Evolutionary conservation across 148 eudicot genomes (phyloP), one percentile per base, ranked within the genome.

Genomic region (Talinum fruticosum): DNA sequence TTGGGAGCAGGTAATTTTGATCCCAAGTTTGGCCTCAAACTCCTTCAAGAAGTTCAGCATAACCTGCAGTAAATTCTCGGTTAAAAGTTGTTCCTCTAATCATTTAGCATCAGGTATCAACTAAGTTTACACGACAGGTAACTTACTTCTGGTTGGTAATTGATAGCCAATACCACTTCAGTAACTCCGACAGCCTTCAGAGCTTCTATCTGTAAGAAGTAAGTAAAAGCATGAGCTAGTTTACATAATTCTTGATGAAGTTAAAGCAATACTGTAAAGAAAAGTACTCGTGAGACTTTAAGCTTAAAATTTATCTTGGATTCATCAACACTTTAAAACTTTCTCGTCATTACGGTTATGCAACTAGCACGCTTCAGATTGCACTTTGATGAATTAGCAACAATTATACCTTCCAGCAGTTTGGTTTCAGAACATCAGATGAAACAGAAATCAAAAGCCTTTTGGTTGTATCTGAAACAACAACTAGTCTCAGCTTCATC

Each of bases 151-250:
- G 97, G 97, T 74, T 96, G 97, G 85, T 96, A 96, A 85, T 93
- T 96, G 85, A 96, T 96, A 64, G 99, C 99, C 80, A 96, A 83
- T 78, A 96, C 97, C 72, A 96, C 99, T 82, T 93, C 99, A 33
- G 85, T 90, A 74, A 93, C 97, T 75, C 99, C 99, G 82, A 90
- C 84, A 81, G 91, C 93, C 86, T 93, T 89, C 75, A 96, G 87
- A 83, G 99, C 97, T 85, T 93, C 97, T 38, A 96, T 96, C 99
- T 96, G 91, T 76, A 10, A 69, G 21, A 72, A 49, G 13, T 36
- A 26, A 2, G 12, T 16, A 74, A 73, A 1, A 23, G 69, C 21
- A 61, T 16, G 24, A 28, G 66, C 23, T 61, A 21, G 64, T n/a
- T 24, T n/a, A 23, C 28, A 18, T 24, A 57, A 41, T 3, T 41